phyloP scores from a whole-genome alignment of 2,329 filamentous ascomycete genomes.

The Cladosporium colombiae region DNA sequence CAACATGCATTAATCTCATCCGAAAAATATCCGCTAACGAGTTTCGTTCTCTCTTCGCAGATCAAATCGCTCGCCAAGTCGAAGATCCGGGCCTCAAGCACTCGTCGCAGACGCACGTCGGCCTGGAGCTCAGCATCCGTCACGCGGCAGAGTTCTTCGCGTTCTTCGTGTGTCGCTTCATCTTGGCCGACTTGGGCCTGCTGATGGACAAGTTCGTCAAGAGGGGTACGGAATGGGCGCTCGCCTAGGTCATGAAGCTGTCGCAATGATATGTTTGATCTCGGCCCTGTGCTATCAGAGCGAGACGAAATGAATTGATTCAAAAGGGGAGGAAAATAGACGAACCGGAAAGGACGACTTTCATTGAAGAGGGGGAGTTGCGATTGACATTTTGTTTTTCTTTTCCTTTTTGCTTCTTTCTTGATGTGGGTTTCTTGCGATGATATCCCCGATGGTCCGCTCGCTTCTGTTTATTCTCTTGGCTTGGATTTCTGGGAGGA shows the following conservation, averaged over 20 bases:
- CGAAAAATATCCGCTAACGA: background rate
- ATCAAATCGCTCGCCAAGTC: constrained; percentile 93
- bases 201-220: constrained; percentile 97
- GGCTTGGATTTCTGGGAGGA: background rate
- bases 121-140: constrained; percentile 86
- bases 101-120: constrained; percentile 91
- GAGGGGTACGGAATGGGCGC: constrained; percentile 91
- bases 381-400: background rate
- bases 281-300: background rate
- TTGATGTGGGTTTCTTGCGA: constrained; percentile 1
- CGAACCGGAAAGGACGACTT: background rate
- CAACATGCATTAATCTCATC: background rate
- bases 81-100: constrained; percentile 91
- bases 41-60: constrained; percentile 46
- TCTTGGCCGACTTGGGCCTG: constrained; percentile 78
- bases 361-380: background rate
- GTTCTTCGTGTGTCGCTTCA: constrained; percentile 94
- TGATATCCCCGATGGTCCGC: constrained; percentile 12
- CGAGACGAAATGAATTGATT: background rate
- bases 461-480: background rate
- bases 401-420: background rate
- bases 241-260: constrained; percentile 45
- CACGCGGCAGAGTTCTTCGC: constrained; percentile 97
- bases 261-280: too few relatives aligned
- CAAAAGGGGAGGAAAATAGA: background rate